A percentile compares a stretch with the other conserved stretches of the same genome.
Evolutionary conservation across 768 basidiomycete genomes (phyloP).

Genomic region (Tylopilus balloui): DNA sequence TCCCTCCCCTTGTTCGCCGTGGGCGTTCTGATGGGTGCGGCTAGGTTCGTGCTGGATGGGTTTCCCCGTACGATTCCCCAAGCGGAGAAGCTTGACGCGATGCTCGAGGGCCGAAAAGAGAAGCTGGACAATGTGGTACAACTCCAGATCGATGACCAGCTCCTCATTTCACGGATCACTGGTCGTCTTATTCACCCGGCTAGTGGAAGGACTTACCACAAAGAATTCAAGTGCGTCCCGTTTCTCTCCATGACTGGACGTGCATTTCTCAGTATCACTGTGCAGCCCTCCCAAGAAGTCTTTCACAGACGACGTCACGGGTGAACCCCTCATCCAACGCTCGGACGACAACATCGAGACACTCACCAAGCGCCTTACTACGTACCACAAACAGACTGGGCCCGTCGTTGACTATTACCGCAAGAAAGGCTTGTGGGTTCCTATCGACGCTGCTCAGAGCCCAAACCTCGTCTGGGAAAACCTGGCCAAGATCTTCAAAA

Average conservation of each 20-base stretch:
- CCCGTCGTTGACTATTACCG: slow-evolving; percentile 98
- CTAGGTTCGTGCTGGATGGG: slow-evolving; percentile 96
- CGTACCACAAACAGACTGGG: slow-evolving; percentile 93
- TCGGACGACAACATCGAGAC: slow-evolving; percentile 98
- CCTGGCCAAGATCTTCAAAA: slow-evolving; percentile 59
- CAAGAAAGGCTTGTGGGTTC: slow-evolving; percentile 82
- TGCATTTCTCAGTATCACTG: slow-evolving; percentile 7
- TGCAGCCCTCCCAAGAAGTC: slow-evolving; percentile 93
- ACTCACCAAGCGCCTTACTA: slow-evolving; percentile 77
- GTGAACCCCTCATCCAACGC: slow-evolving; percentile 94
- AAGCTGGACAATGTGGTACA: slow-evolving; percentile 91
- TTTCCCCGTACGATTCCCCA: slow-evolving; percentile 98
- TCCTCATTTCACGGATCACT: slow-evolving; percentile 96
- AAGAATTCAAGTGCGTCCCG: slow-evolving; percentile 81
- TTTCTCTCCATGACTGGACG: neutral
- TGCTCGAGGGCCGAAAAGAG: slow-evolving; percentile 81
- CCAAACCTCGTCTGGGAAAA: slow-evolving; percentile 91
- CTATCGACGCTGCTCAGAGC: slow-evolving; percentile 90
- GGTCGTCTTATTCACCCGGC: slow-evolving; percentile 90
- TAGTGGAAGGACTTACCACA: slow-evolving; percentile 91
- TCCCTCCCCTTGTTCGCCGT: neutral
- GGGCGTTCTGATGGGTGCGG: neutral
- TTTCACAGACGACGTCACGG: slow-evolving; percentile 90
- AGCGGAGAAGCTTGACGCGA: slow-evolving; percentile 90
- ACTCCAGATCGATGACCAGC: slow-evolving; percentile 86